Evolutionary conservation across 192 early-diverging fungal genomes (phyloP).

Genomic region (Coemansia sp.): DNA sequence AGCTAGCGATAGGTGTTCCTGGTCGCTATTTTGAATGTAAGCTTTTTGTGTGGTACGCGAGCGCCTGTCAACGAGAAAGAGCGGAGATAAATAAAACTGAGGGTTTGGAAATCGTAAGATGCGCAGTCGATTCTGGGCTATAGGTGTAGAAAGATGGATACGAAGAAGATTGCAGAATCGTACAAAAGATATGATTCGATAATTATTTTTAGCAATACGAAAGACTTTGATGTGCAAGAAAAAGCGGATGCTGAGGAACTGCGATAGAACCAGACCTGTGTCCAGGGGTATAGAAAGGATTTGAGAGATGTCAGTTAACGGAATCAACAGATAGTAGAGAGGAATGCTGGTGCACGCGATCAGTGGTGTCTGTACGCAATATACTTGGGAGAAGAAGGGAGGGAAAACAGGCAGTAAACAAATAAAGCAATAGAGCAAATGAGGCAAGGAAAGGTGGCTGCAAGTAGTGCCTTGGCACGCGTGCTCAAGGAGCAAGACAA

Average conservation of each 20-base stretch:
- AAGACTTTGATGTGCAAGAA: neutral
- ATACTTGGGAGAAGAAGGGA: neutral
- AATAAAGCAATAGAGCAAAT: constrained; percentile 9
- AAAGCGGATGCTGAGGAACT: neutral
- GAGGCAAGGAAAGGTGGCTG: constrained; percentile 3
- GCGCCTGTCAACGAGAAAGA: too few relatives aligned
- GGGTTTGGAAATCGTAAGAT: neutral
- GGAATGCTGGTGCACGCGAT: neutral
- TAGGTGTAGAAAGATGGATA: neutral
- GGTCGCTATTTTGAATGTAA: too few relatives aligned
- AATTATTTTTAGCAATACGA: neutral
- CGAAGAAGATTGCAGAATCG: neutral
- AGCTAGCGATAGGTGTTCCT: neutral
- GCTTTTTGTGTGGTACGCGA: neutral
- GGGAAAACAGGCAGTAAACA: constrained; percentile 10
- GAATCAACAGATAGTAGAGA: neutral
- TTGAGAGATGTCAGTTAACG: neutral
- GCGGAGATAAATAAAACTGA: too few relatives aligned
- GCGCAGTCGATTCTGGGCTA: neutral
- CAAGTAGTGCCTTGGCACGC: neutral
- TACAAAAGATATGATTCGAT: neutral
- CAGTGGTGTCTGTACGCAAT: neutral
- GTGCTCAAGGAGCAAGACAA: neutral
- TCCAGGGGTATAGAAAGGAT: neutral
- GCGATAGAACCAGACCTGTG: neutral